Conservation (phyloP, 257 asterid genomes). For the Parsonsia alboflavescens region DNA sequence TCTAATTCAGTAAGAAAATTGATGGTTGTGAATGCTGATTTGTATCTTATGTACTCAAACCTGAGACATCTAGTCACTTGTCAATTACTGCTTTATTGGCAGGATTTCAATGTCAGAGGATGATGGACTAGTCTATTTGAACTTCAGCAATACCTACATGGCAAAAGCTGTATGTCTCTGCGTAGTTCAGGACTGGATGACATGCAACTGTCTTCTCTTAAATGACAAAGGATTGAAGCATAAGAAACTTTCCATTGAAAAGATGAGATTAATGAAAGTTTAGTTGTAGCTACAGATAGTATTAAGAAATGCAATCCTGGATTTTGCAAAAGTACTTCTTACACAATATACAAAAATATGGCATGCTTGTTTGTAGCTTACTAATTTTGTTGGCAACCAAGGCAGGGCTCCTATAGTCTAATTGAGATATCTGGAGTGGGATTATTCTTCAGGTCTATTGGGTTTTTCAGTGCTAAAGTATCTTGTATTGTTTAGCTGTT, state of each 20-base stretch:
- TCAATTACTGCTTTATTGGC: not conserved
- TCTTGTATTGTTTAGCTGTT: not conserved
- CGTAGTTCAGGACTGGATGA: not conserved
- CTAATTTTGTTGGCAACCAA: not conserved
- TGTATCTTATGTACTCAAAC: not conserved
- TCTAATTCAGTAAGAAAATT: not conserved
- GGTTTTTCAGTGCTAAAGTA: not conserved
- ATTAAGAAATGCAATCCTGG: not conserved
- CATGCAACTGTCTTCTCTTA: not conserved
- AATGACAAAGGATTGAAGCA: not conserved
- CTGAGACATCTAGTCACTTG: not conserved
- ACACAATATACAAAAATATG: not conserved
- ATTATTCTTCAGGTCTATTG: not conserved
- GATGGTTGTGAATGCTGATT: not conserved
- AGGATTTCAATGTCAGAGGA: not conserved
- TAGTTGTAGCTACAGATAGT: not conserved
- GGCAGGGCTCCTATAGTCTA: not conserved
- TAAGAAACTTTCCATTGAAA: not conserved
- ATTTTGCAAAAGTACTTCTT: not conserved
- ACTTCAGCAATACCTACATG: not conserved
- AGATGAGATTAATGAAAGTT: not conserved
- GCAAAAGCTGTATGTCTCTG: not conserved
- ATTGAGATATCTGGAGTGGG: not conserved
- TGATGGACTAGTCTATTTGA: not conserved
- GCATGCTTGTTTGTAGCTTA: not conserved